Conservation (phyloP, 2,329 filamentous ascomycete species). For the Cordyceps fumosorosea region DNA sequence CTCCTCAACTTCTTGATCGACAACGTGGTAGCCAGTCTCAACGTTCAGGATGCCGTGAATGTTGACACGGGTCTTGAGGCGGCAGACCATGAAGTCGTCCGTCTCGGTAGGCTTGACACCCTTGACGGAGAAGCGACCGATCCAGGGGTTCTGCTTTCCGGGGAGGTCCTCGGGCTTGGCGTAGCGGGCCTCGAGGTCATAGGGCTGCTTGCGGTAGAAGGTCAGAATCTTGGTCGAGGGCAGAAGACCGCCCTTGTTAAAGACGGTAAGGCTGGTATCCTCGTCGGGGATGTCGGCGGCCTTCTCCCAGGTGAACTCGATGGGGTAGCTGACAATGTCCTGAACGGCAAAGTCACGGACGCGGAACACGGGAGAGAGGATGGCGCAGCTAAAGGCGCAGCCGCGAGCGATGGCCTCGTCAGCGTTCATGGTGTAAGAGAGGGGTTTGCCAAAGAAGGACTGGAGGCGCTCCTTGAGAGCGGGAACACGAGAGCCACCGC, state of each 20-base stretch:
- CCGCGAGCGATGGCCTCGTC: slow-evolving; percentile 95
- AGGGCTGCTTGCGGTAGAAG: slow-evolving; percentile 97
- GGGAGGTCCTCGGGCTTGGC: slow-evolving; percentile 80
- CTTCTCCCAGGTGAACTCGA: slow-evolving; percentile 99
- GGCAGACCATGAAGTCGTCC: slow-evolving; percentile 99
- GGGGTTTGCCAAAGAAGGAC: slow-evolving; percentile 82
- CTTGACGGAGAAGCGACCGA: slow-evolving; percentile 96
- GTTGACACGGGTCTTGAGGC: slow-evolving; percentile 95
- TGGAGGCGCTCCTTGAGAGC: slow-evolving; percentile 85
- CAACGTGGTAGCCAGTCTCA: slow-evolving; percentile 94
- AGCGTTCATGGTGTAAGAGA: slow-evolving; percentile 96
- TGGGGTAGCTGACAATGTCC: slow-evolving; percentile 96
- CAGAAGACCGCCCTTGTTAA: slow-evolving; percentile 94
- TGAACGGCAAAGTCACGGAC: slow-evolving; percentile 97
- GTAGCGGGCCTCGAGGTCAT: slow-evolving; percentile 93
- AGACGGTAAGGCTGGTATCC: slow-evolving; percentile 94
- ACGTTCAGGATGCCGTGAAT: slow-evolving; percentile 94
- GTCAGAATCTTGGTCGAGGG: slow-evolving; percentile 98
- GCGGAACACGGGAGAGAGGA: slow-evolving; percentile 94
- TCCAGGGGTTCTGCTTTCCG: slow-evolving; percentile 88
- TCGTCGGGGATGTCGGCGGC: slow-evolving; percentile 96
- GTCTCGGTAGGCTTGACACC: slow-evolving; percentile 88
- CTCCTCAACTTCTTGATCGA: slow-evolving; percentile 96
- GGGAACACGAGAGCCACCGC: slow-evolving; percentile 90
- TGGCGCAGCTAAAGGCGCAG: slow-evolving; percentile 95